A percentile compares a stretch with the other conserved stretches of the same genome.
These are phyloP conservation scores for Penicillium italicum DNA, from an alignment of 2,329 filamentous ascomycete genomes.

Conservation along the genomic window DNA sequence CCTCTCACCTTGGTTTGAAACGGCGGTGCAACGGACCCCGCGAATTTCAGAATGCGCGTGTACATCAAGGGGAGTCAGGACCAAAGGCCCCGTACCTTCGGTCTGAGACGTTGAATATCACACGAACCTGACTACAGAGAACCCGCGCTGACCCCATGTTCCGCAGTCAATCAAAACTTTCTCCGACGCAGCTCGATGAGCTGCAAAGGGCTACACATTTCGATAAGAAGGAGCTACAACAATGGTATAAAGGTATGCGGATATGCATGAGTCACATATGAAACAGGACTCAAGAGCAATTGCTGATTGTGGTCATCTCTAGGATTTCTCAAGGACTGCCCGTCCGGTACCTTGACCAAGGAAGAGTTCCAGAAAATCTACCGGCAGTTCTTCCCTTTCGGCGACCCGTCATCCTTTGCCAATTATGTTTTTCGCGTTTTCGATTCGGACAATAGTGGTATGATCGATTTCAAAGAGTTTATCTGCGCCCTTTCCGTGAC, in stretches of 20 bases:
- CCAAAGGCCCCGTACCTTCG: background rate
- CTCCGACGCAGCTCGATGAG: conserved; percentile 89
- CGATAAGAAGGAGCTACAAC: conserved; percentile 98
- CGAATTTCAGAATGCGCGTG: background rate
- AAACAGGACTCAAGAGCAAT: background rate
- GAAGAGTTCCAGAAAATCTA: conserved; percentile 99
- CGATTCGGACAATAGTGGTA: conserved; percentile 93
- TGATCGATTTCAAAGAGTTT: conserved; percentile 99
- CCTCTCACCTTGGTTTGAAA: background rate
- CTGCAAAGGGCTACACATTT: conserved; percentile 97
- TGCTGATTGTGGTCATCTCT: conserved; percentile 17
- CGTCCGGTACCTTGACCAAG: conserved; percentile 92
- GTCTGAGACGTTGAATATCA: background rate
- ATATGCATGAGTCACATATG: background rate
- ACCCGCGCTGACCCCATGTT: background rate
- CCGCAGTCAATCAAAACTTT: conserved; percentile 91
- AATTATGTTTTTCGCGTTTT: conserved; percentile 99
- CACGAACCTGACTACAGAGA: background rate
- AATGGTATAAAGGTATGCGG: conserved; percentile 95
- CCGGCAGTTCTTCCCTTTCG: conserved; percentile 98
- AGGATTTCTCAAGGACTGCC: conserved; percentile 99
- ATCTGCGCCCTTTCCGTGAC: conserved; percentile 97
- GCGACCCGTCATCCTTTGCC: conserved; percentile 93
- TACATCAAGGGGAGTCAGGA: background rate
- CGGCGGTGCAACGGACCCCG: background rate